phyloP scores from a whole-genome alignment of 129 eudicot genomes.

The Saposhnikovia divaricata region DNA sequence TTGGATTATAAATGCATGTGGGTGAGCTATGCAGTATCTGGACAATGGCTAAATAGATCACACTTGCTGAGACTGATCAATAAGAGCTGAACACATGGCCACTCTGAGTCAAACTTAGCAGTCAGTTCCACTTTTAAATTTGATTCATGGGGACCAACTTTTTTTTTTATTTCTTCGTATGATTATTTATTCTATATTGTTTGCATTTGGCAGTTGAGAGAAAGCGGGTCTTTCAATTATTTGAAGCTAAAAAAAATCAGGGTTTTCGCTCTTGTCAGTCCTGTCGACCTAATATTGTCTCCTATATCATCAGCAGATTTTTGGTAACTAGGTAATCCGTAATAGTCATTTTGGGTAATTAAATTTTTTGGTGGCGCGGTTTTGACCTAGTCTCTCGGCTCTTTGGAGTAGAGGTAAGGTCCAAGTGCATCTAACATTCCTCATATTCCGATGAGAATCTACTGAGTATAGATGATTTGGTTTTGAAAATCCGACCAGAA shows the following conservation, averaged over 20 bases:
- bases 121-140: constrained; percentile 8
- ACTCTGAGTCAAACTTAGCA: background rate
- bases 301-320: background rate
- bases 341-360: background rate
- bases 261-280: background rate
- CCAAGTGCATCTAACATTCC: background rate
- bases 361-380: background rate
- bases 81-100: constrained; percentile 12
- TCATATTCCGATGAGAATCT: background rate
- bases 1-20: constrained; percentile 12
- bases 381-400: background rate
- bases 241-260: background rate
- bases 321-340: background rate
- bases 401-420: background rate
- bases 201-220: constrained; percentile 5
- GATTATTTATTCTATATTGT: background rate
- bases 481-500: background rate
- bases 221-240: constrained; percentile 3
- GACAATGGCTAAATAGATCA: constrained; percentile 11
- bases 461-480: background rate
- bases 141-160: constrained; percentile 15
- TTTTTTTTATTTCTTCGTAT: constrained; percentile 3
- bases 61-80: constrained; percentile 10
- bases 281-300: background rate
- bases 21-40: constrained; percentile 21